Evolutionary conservation across 805 yeast species (phyloP), one percentile per base, ranked within the genome.

Genomic region (Wickerhamiella allomyrinae): DNA sequence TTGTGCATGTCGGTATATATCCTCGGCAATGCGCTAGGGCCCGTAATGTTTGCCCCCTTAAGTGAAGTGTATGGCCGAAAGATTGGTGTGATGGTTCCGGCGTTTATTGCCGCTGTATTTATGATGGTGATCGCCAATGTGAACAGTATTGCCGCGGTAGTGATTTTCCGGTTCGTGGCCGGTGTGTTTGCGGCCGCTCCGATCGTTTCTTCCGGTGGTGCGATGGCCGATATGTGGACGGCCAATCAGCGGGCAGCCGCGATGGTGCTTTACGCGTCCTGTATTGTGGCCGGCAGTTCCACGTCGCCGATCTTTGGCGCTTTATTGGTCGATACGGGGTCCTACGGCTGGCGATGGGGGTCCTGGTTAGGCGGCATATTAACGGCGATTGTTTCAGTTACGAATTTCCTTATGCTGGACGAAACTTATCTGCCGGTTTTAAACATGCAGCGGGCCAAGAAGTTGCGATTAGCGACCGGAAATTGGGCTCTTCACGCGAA

Each of bases 401-500:
- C 64, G 7, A 60, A 65, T 35, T 70, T 70, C 63, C 0, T 63
- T 54, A 36, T 44, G 49, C 27, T 49, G 46, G 8, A 59, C 57
- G 60, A 67, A 63, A 61, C 61, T 9, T 69, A 64, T 44, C 53
- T 51, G 7, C 61, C 63, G 5, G 54, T 51, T 0, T 74, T 86
- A 41, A 67, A 82, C 49, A 75, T 78, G 53, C 66, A 57, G 31
- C 72, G 77, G 57, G 95, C 95, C 15, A 62, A 60, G 43, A 68
- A 59, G 52, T 55, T 85, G 52, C 73, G 95, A 63, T 68, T 73
- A 52, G 76, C 75, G 56, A 81, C 95, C 3, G 86, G 91, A 35
- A 79, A 84, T 54, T 68, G 69, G 47, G 79, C 78, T 53, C 78
- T 83, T 47, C 86, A 85, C 83, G 82, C 96, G 21, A 93, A 82